Evolutionary conservation across 352 stramenopile genomes (phyloP), one percentile per base, ranked within the genome.

Genomic region (Pythium folliculosum): DNA sequence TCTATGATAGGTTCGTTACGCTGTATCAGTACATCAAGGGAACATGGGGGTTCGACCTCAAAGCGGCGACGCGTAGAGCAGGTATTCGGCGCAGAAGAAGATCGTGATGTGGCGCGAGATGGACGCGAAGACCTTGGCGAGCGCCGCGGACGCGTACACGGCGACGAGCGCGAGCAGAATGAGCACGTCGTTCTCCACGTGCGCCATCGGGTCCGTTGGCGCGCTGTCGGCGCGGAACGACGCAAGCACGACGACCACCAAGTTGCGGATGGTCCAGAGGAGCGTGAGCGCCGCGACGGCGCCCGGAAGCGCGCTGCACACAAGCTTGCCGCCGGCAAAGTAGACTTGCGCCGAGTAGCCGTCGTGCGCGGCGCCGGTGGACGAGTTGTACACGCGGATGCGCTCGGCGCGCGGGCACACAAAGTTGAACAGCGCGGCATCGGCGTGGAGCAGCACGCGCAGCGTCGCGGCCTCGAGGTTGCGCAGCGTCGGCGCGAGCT

Each of bases 1-100:
- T 71, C 57, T 71, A 66, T 66, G 44, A 57, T 27, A 30, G n/a
- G 13, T 40, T 44, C 25, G 17, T 40, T 54, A 52, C 17, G 40
- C 38, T 65, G 60, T 63, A 65, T 73, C 60, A 73, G 62, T 73
- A 72, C 60, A 69, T 49, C 13, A 14, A 43, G 37, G 43, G 25
- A 3, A 48, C 17, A n/a, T 27, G 19, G 7, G 16, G 2, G 1
- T 23, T 56, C 19, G 30, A 2, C 35, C 6, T 63, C 30, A 75
- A 45, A 73, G 55, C 44, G 58, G 44, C 58, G 59, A 65, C 12
- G 52, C 60, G 65, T 90, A 87, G 6, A 86, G 69, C 52, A 91
- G 53, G 65, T 88, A 80, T 40, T 92, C 77, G 49, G 80, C 77
- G 73, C 83, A 92, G 71, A 90, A 92, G 75, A 82, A 92, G 48